Base-by-base conservation (phyloP, 176 grass and related monocot species). In the Neostapfia colusana region DNA sequence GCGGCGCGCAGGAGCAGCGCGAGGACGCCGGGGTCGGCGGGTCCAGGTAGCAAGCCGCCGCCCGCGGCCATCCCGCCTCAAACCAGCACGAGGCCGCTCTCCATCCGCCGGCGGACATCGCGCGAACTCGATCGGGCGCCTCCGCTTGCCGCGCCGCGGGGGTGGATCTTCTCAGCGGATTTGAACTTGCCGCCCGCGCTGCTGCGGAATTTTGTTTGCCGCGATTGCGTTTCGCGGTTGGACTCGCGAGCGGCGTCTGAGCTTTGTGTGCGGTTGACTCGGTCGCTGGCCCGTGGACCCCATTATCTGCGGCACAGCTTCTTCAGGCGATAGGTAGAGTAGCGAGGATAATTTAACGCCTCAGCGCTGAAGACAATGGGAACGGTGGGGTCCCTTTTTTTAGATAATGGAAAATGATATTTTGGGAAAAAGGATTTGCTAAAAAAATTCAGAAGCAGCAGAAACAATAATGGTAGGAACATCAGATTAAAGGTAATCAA, bases 11-110 rank as follows among this genome's bases (percentile, higher is more conserved):
- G 94, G 82, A 98, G 49, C 10, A 91, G 87, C 13, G 74, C 60
- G 65, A 95, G 89, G 39, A 84, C 91, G 70, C 89, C 1, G 0
- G 16, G 76, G 71, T 95, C 95, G 56, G 86, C 60, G 65, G 79
- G 84, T 99, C 95, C 59, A 89, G 91, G 73, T 90, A 95, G 87
- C 89, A 92, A 8, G 51, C 37, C 67, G 89, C 91, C 28, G 91
- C 89, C 69, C 84, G 86, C 85, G 91, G 31, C 31, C 31, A 31
- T 3, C 31, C 74, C 84, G 73, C 84, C 67, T 86, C 91, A 72
- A 91, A 90, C 60, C 49, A 79, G 67, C 82, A 63, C 15, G 10
- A 67, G 89, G 91, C 87, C 91, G 69, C 82, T 54, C 82, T 76
- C 77, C 85, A 88, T 87, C 87, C 73, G 92, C 64, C 51, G 15